phyloP scores from a whole-genome alignment of 2,329 filamentous ascomycete genomes.

The Camptophora hylomeconis region DNA sequence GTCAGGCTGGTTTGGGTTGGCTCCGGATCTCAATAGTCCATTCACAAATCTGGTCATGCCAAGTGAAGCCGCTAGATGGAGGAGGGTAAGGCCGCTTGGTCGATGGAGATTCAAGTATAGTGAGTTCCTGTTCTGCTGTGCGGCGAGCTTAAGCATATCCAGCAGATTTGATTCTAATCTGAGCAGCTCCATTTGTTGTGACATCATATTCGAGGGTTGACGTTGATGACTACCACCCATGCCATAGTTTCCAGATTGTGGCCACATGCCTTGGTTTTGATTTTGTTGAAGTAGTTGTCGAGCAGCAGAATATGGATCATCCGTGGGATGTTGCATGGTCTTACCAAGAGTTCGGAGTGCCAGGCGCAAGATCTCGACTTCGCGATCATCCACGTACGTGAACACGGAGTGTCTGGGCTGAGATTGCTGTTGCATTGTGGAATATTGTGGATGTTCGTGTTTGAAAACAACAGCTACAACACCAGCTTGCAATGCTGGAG shows the following conservation, averaged over 20 bases:
- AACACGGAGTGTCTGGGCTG: slow-evolving; percentile 43
- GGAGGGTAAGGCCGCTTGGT: slow-evolving; percentile 62
- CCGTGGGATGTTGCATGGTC: slow-evolving; percentile 33
- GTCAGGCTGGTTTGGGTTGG: slow-evolving; percentile 61
- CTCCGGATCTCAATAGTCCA: slow-evolving; percentile 63
- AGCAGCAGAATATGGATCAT: slow-evolving; percentile 36
- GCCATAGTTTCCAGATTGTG: slow-evolving; percentile 21
- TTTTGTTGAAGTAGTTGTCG: slow-evolving; percentile 29
- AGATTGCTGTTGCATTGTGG: slow-evolving; percentile 29
- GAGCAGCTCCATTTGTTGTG: slow-evolving; percentile 25
- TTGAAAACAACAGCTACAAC: slow-evolving; percentile 60
- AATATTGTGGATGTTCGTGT: slow-evolving; percentile 37
- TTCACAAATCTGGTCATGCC: slow-evolving; percentile 65
- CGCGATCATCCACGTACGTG: slow-evolving; percentile 49
- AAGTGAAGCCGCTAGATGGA: slow-evolving; percentile 65
- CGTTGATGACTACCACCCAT: slow-evolving; percentile 33
- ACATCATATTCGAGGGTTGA: slow-evolving; percentile 30
- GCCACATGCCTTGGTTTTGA: slow-evolving; percentile 14
- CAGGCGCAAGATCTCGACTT: slow-evolving; percentile 33
- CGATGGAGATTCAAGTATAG: slow-evolving; percentile 49
- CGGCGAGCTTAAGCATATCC: slow-evolving; percentile 63
- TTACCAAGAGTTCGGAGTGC: slow-evolving; percentile 33
- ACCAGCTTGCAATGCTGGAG: slow-evolving; percentile 55
- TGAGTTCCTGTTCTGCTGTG: slow-evolving; percentile 25
- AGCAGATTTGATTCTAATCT: slow-evolving; percentile 58